These are phyloP conservation scores for Aspergillus heteromorphus DNA, from an alignment of 495 filamentous ascomycete genomes.

Conservation along the genomic window DNA sequence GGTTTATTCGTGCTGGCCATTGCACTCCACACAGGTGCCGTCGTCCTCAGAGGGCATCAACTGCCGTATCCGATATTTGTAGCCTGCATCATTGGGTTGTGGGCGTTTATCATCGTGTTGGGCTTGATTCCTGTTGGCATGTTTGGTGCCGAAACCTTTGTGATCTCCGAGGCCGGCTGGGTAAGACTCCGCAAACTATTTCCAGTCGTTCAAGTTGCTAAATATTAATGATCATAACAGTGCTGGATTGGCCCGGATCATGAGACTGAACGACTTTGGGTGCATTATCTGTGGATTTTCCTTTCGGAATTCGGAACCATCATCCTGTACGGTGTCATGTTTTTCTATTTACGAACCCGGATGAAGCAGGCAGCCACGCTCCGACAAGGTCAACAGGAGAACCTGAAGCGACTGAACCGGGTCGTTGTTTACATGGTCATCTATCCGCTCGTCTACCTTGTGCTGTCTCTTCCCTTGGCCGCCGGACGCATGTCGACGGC, in stretches of 20 bases:
- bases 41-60: conserved; percentile 53
- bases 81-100: conserved; percentile 41
- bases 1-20: conserved; percentile 65
- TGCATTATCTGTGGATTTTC: conserved; percentile 77
- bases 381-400: conserved; percentile 31
- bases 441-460: conserved; percentile 66
- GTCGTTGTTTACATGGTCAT: conserved; percentile 65
- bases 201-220: neutral
- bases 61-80: conserved; percentile 49
- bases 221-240: conserved; percentile 31
- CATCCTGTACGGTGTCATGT: conserved; percentile 59
- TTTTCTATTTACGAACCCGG: conserved; percentile 49
- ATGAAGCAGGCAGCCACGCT: conserved; percentile 34
- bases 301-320: conserved; percentile 58
- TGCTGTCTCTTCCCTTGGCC: conserved; percentile 65
- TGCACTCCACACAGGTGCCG: conserved; percentile 59
- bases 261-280: conserved; percentile 57
- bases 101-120: conserved; percentile 54
- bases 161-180: conserved; percentile 43
- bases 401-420: conserved; percentile 34
- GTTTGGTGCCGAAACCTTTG: conserved; percentile 51
- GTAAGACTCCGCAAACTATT: conserved; percentile 24
- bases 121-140: conserved; percentile 48
- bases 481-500: conserved; percentile 59
- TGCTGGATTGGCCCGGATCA: conserved; percentile 65